These are phyloP conservation scores for Teunomyces pallodes DNA, from an alignment of 805 yeast genomes.

Conservation along the genomic window DNA sequence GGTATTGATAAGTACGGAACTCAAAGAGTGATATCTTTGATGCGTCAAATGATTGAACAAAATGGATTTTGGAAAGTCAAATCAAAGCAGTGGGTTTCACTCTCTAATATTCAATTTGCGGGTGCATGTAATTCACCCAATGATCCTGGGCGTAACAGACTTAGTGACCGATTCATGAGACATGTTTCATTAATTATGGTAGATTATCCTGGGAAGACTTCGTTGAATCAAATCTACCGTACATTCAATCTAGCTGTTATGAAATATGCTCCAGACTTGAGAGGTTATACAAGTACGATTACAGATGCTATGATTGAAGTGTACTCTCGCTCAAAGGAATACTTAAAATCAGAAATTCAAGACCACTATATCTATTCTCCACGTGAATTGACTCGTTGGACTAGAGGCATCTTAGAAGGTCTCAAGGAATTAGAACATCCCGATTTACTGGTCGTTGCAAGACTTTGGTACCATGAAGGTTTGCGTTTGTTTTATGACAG, in stretches of 20 bases:
- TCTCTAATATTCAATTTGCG: slow-evolving; percentile 72
- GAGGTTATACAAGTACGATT: slow-evolving; percentile 50
- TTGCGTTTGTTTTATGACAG: slow-evolving; percentile 76
- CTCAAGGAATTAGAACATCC: slow-evolving; percentile 34
- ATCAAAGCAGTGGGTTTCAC: slow-evolving; percentile 62
- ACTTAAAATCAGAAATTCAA: slow-evolving; percentile 37
- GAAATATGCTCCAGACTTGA: slow-evolving; percentile 57
- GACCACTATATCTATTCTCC: slow-evolving; percentile 81
- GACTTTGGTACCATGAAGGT: slow-evolving; percentile 82
- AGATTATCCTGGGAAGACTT: slow-evolving; percentile 67
- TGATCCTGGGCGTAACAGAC: slow-evolving; percentile 66
- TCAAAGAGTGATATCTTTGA: slow-evolving; percentile 64
- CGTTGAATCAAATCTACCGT: slow-evolving; percentile 66
- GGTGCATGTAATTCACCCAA: slow-evolving; percentile 94
- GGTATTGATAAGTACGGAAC: slow-evolving; percentile 67
- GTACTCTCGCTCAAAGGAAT: slow-evolving; percentile 44
- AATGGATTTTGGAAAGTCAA: slow-evolving; percentile 73
- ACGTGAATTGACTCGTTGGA: slow-evolving; percentile 87
- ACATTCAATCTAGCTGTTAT: slow-evolving; percentile 56
- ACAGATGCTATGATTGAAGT: slow-evolving; percentile 67
- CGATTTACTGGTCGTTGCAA: slow-evolving; percentile 41
- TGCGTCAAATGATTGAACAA: slow-evolving; percentile 72
- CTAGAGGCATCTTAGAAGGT: slow-evolving; percentile 65
- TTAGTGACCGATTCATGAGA: slow-evolving; percentile 63
- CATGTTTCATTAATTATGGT: slow-evolving; percentile 67